A percentile compares a stretch with the other conserved stretches of the same genome.
phyloP scores from a whole-genome alignment of 352 stramenopile species.

The Globisporangium abappressorium region DNA sequence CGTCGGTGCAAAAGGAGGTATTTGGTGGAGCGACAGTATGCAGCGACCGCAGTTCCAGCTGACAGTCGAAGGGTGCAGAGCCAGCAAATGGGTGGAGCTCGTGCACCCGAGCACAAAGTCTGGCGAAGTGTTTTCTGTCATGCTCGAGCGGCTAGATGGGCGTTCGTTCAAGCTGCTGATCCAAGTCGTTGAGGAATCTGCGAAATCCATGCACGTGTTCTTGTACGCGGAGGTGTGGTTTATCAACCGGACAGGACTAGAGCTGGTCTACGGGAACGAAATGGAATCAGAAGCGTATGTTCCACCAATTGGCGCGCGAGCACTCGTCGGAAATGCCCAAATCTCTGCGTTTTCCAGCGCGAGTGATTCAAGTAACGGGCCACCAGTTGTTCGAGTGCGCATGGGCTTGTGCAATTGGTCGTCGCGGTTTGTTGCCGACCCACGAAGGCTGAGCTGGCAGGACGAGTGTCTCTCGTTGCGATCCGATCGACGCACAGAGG shows the following conservation, averaged over 20 bases:
- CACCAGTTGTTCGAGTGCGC: slow-evolving; percentile 54
- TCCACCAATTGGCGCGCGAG: slow-evolving; percentile 44
- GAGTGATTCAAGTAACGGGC: slow-evolving; percentile 21
- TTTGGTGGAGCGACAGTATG: slow-evolving; percentile 72
- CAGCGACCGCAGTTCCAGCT: slow-evolving; percentile 72
- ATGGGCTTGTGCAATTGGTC: slow-evolving; percentile 66
- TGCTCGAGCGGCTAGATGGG: slow-evolving; percentile 56
- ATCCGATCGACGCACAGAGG: slow-evolving; percentile 22
- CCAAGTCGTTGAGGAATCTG: slow-evolving; percentile 46
- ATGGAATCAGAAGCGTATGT: slow-evolving; percentile 60
- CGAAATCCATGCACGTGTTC: slow-evolving; percentile 43
- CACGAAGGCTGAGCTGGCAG: slow-evolving; percentile 75
- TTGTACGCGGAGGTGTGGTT: slow-evolving; percentile 76
- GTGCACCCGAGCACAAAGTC: slow-evolving; percentile 38
- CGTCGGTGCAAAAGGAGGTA: slow-evolving; percentile 58
- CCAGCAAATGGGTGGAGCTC: slow-evolving; percentile 71
- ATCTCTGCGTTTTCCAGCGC: slow-evolving; percentile 66
- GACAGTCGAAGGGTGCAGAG: slow-evolving; percentile 54
- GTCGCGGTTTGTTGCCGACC: slow-evolving; percentile 65
- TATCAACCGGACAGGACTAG: slow-evolving; percentile 76
- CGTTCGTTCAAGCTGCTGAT: slow-evolving; percentile 70
- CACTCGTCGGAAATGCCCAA: slow-evolving; percentile 71
- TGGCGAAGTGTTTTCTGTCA: slow-evolving; percentile 55
- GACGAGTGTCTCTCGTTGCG: slow-evolving; percentile 73
- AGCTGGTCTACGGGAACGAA: slow-evolving; percentile 72